These are phyloP conservation scores for Colletotrichum filicis DNA, from an alignment of 2,329 filamentous ascomycete species.

Conservation along the genomic window DNA sequence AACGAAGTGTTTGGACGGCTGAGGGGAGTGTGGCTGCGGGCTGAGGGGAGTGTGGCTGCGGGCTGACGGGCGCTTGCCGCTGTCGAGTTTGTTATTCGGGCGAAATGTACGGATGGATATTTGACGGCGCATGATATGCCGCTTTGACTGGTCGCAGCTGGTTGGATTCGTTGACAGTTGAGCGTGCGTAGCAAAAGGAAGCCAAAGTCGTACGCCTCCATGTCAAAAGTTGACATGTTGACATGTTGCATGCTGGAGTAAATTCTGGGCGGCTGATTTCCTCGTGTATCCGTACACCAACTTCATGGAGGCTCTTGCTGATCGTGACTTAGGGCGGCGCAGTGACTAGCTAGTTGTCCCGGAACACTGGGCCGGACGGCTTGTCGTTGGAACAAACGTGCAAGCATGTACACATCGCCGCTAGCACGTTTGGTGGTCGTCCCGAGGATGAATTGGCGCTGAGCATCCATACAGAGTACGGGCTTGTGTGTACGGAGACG, in stretches of 20 bases:
- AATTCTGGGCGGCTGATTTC: background rate
- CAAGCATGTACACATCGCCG: background rate
- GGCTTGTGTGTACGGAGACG: background rate
- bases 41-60: background rate
- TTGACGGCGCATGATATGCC: constrained; percentile 1
- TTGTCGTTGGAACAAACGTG: constrained; percentile 33
- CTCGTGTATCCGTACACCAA: background rate
- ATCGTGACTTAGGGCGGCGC: background rate
- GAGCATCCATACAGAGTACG: background rate
- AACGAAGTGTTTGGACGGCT: background rate
- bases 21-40: background rate
- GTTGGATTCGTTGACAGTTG: constrained; percentile 2
- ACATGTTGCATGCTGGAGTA: background rate
- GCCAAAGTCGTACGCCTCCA: background rate
- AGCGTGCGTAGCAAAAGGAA: background rate
- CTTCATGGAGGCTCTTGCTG: background rate
- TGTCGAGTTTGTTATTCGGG: background rate
- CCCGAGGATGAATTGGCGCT: constrained; percentile 12
- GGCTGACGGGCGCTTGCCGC: background rate
- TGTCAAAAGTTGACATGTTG: background rate
- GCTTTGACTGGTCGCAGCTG: constrained; percentile 5
- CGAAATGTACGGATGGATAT: background rate
- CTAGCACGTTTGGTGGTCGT: constrained; percentile 11
- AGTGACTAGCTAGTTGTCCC: background rate
- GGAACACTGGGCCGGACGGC: background rate